Evolutionary conservation across 805 yeast species (phyloP).

Genomic region (Spathaspora girioi): DNA sequence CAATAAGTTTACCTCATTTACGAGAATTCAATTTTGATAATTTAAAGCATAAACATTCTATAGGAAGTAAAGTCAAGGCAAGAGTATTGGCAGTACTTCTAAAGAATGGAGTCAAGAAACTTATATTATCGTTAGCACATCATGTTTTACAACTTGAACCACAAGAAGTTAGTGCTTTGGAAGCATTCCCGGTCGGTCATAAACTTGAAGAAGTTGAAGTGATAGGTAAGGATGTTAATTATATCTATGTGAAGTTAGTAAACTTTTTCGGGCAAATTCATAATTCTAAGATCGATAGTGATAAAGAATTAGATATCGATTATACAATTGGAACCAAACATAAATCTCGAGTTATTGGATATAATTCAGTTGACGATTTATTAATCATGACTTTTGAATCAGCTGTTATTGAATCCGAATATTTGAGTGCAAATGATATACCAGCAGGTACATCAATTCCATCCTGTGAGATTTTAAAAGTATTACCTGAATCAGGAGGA

Average conservation of each 20-base stretch:
- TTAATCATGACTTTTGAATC: conserved; percentile 70
- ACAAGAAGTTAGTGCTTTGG: conserved; percentile 30
- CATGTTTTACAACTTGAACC: conserved; percentile 40
- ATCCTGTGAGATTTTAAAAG: conserved; percentile 50
- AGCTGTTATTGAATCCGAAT: conserved; percentile 58
- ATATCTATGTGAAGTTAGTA: conserved; percentile 52
- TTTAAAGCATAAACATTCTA: conserved; percentile 58
- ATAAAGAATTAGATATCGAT: conserved; percentile 40
- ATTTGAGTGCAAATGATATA: conserved; percentile 65
- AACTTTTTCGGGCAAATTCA: conserved; percentile 69
- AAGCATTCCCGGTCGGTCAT: conserved; percentile 80
- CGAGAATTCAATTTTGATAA: conserved; percentile 44
- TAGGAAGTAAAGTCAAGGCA: conserved; percentile 67
- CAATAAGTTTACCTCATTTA: conserved; percentile 65
- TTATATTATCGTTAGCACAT: conserved; percentile 62
- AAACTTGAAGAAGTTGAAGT: conserved; percentile 56
- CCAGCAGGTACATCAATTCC: conserved; percentile 67
- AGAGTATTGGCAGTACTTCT: conserved; percentile 60
- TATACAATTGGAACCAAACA: conserved; percentile 65
- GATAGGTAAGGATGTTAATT: conserved; percentile 55
- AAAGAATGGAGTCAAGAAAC: conserved; percentile 49
- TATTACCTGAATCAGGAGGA: conserved; percentile 58
- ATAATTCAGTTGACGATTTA: conserved; percentile 59
- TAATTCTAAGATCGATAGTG: conserved; percentile 60
- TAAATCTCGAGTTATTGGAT: conserved; percentile 74